phyloP scores from a whole-genome alignment of 2,329 filamentous ascomycete genomes.

The Trichoderma hamatum region DNA sequence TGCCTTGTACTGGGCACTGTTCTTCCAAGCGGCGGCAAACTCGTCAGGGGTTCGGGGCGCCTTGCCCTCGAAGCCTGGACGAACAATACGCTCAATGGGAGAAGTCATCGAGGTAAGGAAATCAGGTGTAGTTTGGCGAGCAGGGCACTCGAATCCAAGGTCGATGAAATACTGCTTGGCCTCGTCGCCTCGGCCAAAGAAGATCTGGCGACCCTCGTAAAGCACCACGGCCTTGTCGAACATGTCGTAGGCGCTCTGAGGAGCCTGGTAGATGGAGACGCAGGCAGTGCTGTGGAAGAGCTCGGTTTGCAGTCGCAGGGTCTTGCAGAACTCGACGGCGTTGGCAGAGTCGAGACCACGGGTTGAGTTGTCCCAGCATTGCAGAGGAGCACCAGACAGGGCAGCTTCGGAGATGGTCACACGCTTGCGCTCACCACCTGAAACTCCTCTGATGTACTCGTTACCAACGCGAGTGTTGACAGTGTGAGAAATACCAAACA shows the following conservation, averaged over 20 bases:
- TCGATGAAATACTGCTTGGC: constrained; percentile 68
- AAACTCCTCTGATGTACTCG: constrained; percentile 74
- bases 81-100: constrained; percentile 57
- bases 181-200: constrained; percentile 61
- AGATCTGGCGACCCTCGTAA: constrained; percentile 65
- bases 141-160: constrained; percentile 68
- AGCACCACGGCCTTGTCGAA: constrained; percentile 63
- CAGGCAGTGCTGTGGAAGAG: constrained; percentile 66
- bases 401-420: constrained; percentile 65
- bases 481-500: constrained; percentile 75
- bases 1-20: constrained; percentile 53
- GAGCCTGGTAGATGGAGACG: constrained; percentile 75
- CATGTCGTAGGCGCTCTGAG: constrained; percentile 64
- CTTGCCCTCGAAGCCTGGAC: constrained; percentile 58
- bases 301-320: constrained; percentile 67
- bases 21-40: constrained; percentile 62
- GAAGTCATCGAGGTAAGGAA: constrained; percentile 73
- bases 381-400: constrained; percentile 61
- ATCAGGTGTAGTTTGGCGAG: constrained; percentile 69
- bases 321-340: constrained; percentile 74
- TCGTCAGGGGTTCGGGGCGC: constrained; percentile 64
- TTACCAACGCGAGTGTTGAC: constrained; percentile 74
- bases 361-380: constrained; percentile 73
- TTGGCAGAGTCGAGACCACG: constrained; percentile 75
- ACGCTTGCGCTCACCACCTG: constrained; percentile 72